Conservation (phyloP, 2,329 filamentous ascomycete species). For the Colletotrichum sojae region DNA sequence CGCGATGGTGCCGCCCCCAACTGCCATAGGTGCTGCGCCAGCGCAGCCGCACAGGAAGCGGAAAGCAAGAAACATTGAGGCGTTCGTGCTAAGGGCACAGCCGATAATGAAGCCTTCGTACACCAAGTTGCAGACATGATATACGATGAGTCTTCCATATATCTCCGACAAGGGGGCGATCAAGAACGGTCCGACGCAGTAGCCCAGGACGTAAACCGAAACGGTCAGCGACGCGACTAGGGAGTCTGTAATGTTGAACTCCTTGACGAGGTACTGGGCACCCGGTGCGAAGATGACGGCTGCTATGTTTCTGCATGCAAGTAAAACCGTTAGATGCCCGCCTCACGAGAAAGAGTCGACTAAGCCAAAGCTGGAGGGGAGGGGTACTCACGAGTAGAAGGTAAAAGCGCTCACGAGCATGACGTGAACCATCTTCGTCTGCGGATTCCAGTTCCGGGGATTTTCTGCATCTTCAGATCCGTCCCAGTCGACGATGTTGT, state of each 20-base stretch:
- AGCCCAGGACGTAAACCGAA: conserved; percentile 76
- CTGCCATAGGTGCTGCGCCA: conserved; percentile 47
- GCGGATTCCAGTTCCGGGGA: conserved; percentile 71
- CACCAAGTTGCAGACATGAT: conserved; percentile 48
- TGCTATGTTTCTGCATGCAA: conserved; percentile 46
- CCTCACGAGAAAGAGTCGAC: too few relatives aligned
- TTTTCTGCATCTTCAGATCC: conserved; percentile 69
- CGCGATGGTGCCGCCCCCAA: conserved; percentile 53
- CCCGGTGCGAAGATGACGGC: conserved; percentile 72
- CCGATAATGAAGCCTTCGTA: conserved; percentile 50
- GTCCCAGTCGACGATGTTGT: conserved; percentile 67
- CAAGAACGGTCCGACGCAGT: conserved; percentile 70
- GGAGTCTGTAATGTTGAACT: conserved; percentile 62
- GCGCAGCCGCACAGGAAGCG: conserved; percentile 49
- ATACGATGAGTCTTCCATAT: conserved; percentile 52
- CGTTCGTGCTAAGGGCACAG: conserved; percentile 45
- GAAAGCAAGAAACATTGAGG: conserved; percentile 50
- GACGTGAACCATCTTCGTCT: conserved; percentile 53
- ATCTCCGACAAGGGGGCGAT: conserved; percentile 60
- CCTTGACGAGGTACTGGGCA: conserved; percentile 62
- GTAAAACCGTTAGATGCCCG: not conserved
- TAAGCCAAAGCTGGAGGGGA: too few relatives aligned
- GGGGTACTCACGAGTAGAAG: conserved; percentile 47
- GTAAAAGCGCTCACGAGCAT: conserved; percentile 58
- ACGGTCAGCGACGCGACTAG: conserved; percentile 67